These are phyloP conservation scores for Gautieria morchelliformis DNA, from an alignment of 768 basidiomycete genomes.

Conservation along the genomic window DNA sequence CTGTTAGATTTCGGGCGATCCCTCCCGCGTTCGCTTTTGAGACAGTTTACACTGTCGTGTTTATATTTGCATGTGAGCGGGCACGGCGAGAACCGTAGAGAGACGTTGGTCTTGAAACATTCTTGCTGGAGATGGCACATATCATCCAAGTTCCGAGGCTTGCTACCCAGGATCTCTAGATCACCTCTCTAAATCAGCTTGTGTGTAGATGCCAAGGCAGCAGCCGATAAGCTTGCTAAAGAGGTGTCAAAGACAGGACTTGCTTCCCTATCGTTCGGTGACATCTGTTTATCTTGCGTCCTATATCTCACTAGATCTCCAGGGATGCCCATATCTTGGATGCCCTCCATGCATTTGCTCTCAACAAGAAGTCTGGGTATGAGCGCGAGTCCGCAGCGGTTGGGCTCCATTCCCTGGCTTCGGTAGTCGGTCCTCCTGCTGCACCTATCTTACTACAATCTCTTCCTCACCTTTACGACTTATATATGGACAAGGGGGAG, in stretches of 20 bases:
- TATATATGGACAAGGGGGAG: conserved; percentile 91
- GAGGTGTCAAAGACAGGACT: conserved; percentile 57
- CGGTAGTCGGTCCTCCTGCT: conserved; percentile 55
- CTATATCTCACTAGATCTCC: conserved; percentile 6
- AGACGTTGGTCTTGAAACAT: neutral
- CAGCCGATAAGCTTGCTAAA: conserved; percentile 70
- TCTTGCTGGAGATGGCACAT: neutral
- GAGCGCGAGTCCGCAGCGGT: conserved; percentile 84
- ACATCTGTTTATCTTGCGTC: conserved; percentile 2
- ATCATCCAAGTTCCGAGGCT: neutral
- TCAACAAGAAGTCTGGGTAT: conserved; percentile 80
- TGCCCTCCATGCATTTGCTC: conserved; percentile 57
- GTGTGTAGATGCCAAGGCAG: conserved; percentile 69
- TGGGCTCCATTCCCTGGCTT: conserved; percentile 66
- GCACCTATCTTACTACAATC: conserved; percentile 72
- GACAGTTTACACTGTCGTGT: neutral
- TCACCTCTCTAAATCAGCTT: conserved; percentile 8
- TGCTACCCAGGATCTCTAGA: neutral
- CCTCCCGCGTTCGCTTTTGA: neutral
- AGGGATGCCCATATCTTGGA: conserved; percentile 57
- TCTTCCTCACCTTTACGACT: conserved; percentile 68
- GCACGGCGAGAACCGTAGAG: neutral
- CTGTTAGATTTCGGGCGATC: neutral
- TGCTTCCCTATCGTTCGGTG: conserved; percentile 47
- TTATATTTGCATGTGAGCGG: neutral